Base-by-base conservation (phyloP, 345 rosid genomes). In the Boechera divaricarpa region DNA sequence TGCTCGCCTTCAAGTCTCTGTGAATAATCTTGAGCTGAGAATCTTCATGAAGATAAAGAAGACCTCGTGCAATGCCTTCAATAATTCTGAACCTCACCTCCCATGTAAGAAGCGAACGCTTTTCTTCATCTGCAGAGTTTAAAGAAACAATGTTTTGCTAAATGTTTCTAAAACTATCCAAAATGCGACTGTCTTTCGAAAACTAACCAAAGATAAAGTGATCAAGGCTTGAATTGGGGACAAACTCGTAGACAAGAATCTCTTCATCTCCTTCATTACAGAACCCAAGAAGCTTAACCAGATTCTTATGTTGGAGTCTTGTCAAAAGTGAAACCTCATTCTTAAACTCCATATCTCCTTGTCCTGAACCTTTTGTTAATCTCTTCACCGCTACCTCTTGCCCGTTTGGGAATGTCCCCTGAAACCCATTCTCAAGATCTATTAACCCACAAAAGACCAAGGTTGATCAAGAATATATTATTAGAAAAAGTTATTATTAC, bases 201-300 rank as follows among this genome's bases (percentile, higher is more conserved):
- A 6, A 3, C 55, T 45, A 10, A 83, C 90, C 80, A 16, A 81
- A 86, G 39, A 84, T 71, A 39, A 75, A 79, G 44, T 15, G 63
- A 47, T 84, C 85, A 69, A 82, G 77, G 69, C 85, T 86, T 65
- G 58, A 63, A 41, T 84, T 79, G 1, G 82, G 82, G 59, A 84
- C 57, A 45, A 82, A 86, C 53, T 86, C 87, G 15, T 84, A 86
- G 24, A 86, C 56, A 39, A 86, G 73, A 79, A 86, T 77, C 69
- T 49, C 69, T 31, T 86, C 83, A 0, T 54, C 69, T 60, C 76
- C 69, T 16, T 82, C 67, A 51, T 67, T 57, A 77, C 86, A 85
- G 41, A 83, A 85, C 4, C 89, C 87, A 0, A 87, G 67, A 33
- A 87, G 85, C 72, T 79, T 82, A 24, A 87, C 86, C 11, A 87